Conservation (phyloP, 108 stramenopile genomes). For the Mediolabrus comicus region DNA sequence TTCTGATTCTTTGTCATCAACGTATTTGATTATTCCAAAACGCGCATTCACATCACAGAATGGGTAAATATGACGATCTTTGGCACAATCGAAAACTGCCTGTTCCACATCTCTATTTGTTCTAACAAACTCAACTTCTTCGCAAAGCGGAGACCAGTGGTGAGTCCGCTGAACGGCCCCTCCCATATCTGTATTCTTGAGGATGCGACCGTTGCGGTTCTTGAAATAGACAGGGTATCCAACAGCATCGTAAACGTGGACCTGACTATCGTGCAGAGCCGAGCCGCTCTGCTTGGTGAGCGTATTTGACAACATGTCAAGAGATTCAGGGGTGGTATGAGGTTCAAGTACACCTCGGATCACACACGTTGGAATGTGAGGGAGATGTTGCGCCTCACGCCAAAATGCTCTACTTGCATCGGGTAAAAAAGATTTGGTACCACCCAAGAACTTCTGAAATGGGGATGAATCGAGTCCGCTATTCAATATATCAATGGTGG, state of each 20-base stretch:
- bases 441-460: conserved; percentile 87
- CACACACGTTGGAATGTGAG: conserved; percentile 81
- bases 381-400: conserved; percentile 83
- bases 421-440: conserved; percentile 70
- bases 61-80: conserved; percentile 86
- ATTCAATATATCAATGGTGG: conserved; percentile 64
- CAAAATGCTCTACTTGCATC: conserved; percentile 80
- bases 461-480: conserved; percentile 68
- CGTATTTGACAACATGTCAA: conserved; percentile 79
- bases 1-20: not conserved
- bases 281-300: conserved; percentile 88
- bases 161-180: conserved; percentile 63
- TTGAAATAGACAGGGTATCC: conserved; percentile 80
- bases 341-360: conserved; percentile 80
- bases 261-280: conserved; percentile 82
- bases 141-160: conserved; percentile 84
- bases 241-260: conserved; percentile 87
- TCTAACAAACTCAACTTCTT: conserved; percentile 81
- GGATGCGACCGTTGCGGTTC: conserved; percentile 75
- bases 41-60: conserved; percentile 86
- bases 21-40: conserved; percentile 81
- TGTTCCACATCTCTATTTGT: conserved; percentile 68
- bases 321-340: conserved; percentile 85
- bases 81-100: conserved; percentile 81
- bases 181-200: conserved; percentile 70